Evolutionary conservation across 352 stramenopile genomes (phyloP).

Genomic region (Albugo candida): DNA sequence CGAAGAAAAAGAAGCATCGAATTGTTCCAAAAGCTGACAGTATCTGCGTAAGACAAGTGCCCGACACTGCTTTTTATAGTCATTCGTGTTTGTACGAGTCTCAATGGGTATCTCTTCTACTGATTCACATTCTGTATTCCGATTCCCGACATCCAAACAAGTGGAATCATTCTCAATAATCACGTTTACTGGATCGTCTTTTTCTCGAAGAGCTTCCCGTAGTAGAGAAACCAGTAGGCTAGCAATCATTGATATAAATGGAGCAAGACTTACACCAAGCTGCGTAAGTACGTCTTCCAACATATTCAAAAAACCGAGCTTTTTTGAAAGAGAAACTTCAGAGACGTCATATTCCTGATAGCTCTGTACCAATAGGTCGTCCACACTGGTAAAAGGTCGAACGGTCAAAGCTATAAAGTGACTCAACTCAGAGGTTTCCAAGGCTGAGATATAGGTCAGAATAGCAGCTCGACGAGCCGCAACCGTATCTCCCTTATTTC

Average conservation of each 20-base stretch:
- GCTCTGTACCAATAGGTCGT: conserved; percentile 10
- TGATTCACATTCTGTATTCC: too few species aligned
- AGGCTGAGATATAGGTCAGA: conserved; percentile 70
- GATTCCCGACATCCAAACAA: too few species aligned
- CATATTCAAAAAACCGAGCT: conserved; percentile 82
- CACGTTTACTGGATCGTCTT: too few species aligned
- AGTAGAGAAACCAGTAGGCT: conserved; percentile 13
- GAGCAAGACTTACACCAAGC: conserved; percentile 62
- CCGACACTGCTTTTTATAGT: too few species aligned
- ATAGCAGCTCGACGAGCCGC: conserved; percentile 74
- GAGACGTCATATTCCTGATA: not conserved
- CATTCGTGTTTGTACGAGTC: too few species aligned
- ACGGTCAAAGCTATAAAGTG: conserved; percentile 81
- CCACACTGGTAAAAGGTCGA: conserved; percentile 32
- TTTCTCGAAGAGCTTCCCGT: too few species aligned
- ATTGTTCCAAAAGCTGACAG: too few species aligned
- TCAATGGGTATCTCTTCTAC: too few species aligned
- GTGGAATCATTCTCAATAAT: too few species aligned
- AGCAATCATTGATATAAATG: conserved; percentile 60
- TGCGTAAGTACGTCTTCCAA: conserved; percentile 74
- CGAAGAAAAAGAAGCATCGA: too few species aligned
- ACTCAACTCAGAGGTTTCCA: conserved; percentile 51
- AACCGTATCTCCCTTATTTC: conserved; percentile 69
- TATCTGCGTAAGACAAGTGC: too few species aligned
- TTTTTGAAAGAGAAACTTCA: conserved; percentile 18